A percentile compares a stretch with the other conserved stretches of the same genome.
Conservation (phyloP, 148 eudicot species). For the Vaccinium macrocarpon region DNA sequence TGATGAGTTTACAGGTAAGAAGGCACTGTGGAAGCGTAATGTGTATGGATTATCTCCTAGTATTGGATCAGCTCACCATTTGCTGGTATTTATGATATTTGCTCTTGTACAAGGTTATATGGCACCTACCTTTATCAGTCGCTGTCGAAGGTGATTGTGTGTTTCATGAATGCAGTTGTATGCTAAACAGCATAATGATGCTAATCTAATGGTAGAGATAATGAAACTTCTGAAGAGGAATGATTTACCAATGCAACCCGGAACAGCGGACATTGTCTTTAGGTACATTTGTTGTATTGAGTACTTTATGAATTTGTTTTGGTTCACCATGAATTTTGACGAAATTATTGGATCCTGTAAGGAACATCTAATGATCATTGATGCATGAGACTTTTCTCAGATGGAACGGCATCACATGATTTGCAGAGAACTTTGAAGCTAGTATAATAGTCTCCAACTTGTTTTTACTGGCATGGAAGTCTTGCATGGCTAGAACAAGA, state of each 20-base stretch:
- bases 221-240: slow-evolving; percentile 73
- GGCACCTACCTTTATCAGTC: not conserved
- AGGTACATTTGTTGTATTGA: slow-evolving; percentile 38
- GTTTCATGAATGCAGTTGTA: slow-evolving; percentile 51
- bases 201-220: slow-evolving; percentile 58
- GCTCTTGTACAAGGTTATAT: slow-evolving; percentile 1
- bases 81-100: slow-evolving; percentile 53
- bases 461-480: not conserved
- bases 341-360: not conserved
- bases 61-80: slow-evolving; percentile 69
- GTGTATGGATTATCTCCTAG: slow-evolving; percentile 76
- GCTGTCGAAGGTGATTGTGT: slow-evolving; percentile 13
- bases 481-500: not conserved
- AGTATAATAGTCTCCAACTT: not conserved
- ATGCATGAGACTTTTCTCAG: not conserved
- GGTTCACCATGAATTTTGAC: not conserved
- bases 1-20: slow-evolving; percentile 56
- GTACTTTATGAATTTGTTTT: not conserved
- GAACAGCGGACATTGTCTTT: slow-evolving; percentile 84
- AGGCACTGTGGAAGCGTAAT: slow-evolving; percentile 73
- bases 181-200: slow-evolving; percentile 73
- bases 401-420: not conserved
- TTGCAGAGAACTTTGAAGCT: not conserved
- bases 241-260: slow-evolving; percentile 76
- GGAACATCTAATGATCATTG: not conserved